These are phyloP conservation scores for Neopestalotiopsis sp. DNA, from an alignment of 2,329 filamentous ascomycete genomes.

Conservation along the genomic window DNA sequence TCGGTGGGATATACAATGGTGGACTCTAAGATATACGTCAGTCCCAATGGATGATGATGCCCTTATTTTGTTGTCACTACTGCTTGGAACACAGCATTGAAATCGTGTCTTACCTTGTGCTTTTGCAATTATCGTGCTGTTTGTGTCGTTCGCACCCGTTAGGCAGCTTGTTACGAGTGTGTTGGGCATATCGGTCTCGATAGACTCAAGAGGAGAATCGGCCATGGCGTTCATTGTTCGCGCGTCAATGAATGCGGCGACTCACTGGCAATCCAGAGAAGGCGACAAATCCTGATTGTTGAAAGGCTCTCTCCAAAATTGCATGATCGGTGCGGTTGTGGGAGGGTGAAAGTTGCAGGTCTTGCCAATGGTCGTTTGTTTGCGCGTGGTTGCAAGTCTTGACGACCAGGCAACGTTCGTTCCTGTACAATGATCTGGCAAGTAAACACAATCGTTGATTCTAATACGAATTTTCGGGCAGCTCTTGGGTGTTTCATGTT, in stretches of 20 bases:
- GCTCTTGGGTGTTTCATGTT: no score
- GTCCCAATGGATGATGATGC: no score
- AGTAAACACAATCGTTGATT: neutral
- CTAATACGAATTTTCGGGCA: no score
- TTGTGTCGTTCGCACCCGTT: neutral
- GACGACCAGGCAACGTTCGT: neutral
- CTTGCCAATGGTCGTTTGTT: neutral
- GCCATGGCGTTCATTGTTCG: neutral
- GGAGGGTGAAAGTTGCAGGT: neutral
- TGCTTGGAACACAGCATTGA: no score
- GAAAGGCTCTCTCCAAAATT: no score
- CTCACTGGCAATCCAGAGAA: neutral
- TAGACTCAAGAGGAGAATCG: neutral
- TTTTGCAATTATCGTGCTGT: no score
- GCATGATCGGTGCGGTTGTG: no score
- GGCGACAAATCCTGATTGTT: no score
- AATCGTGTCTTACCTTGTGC: neutral
- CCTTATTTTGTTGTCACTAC: no score
- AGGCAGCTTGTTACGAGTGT: neutral
- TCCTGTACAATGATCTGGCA: neutral
- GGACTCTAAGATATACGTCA: no score
- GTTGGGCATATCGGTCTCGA: neutral
- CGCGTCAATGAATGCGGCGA: neutral
- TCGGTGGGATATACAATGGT: no score
- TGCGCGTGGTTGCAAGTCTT: neutral